Base-by-base conservation (phyloP, 1,284 basidiomycete genomes). In the Inonotus hispidus region DNA sequence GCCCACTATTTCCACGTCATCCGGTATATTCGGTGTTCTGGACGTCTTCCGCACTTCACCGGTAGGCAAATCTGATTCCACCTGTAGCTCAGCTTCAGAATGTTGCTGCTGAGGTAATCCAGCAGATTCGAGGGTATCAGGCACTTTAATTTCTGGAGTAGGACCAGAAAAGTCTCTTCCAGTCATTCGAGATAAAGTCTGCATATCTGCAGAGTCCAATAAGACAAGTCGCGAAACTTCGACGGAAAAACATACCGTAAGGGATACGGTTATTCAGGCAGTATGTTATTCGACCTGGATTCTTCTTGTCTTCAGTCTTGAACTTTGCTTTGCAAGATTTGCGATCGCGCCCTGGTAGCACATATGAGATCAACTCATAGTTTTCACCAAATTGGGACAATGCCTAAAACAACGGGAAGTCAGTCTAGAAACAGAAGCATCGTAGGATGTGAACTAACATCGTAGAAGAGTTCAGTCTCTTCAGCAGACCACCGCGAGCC, bases 251-350 rank as follows among this genome's bases (percentile, higher is more conserved):
- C 78, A 60, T 67, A 90, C 88, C 88, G 64, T 88, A 86, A 56
- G 88, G 87, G 53, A 80, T 77, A 61, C 82, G 81, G 67, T 88
- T 84, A 56, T 82, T 82, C 19, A 91, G 72, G 68, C 81, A 87
- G 63, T 81, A 77, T 59, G 82, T 85, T 61, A 91, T 89, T 49
- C 87, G 79, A 19, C 76, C 79, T 27, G 85, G 79, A 69, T 93
- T 87, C 68, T 81, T 84, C 73, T 84, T 90, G 71, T 95, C 93
- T 72, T 95, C 93, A 0, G 84, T 79, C 67, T 90, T 93, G 78
- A 93, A 95, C 72, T 96, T 96, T 68, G 89, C 88, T 74, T 93
- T 93, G 73, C 94, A 94, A 50, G 92, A 86, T 67, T 88, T 90
- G 16, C 93, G 81, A 68, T 91, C 89, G n/a, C 93, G 85, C 16